Evolutionary conservation across 768 basidiomycete species (phyloP).

Genomic region (Leccinum truebloodii): DNA sequence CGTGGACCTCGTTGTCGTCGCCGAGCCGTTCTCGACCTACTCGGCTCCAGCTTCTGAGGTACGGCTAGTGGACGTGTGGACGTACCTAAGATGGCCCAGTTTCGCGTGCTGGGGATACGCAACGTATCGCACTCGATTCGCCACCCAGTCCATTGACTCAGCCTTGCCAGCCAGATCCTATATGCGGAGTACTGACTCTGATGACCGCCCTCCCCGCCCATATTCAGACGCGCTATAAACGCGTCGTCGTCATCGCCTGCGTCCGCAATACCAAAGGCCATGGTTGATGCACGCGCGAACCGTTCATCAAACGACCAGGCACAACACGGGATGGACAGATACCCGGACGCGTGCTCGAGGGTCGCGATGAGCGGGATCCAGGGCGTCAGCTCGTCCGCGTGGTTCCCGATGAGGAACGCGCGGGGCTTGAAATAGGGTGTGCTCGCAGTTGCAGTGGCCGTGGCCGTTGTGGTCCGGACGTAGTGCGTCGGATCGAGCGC

Average conservation of each 20-base stretch:
- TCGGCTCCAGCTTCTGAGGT: background rate
- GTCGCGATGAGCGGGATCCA: slow-evolving; percentile 88
- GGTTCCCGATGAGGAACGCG: slow-evolving; percentile 88
- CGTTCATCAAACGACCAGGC: slow-evolving; percentile 75
- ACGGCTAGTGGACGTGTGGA: slow-evolving; percentile 8
- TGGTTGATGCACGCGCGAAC: slow-evolving; percentile 52
- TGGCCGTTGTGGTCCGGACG: background rate
- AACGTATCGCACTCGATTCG: slow-evolving; percentile 81
- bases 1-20: slow-evolving; percentile 12
- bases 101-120: slow-evolving; percentile 90
- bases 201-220: slow-evolving; percentile 62
- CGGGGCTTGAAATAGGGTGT: slow-evolving; percentile 41
- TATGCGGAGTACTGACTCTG: slow-evolving; percentile 79
- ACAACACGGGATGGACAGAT: slow-evolving; percentile 89
- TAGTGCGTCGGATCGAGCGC: slow-evolving; percentile 62
- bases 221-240: slow-evolving; percentile 48
- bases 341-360: slow-evolving; percentile 58
- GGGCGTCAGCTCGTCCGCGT: slow-evolving; percentile 94
- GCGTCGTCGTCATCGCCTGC: slow-evolving; percentile 28
- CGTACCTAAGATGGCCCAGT: slow-evolving; percentile 89
- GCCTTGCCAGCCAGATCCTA: slow-evolving; percentile 79
- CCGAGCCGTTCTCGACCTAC: slow-evolving; percentile 31
- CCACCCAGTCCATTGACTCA: slow-evolving; percentile 81
- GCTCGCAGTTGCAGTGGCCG: background rate
- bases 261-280: slow-evolving; percentile 20